Evolutionary conservation across 176 grass and related monocot genomes (phyloP), one percentile per base, ranked within the genome.

Genomic region (Avena sativa): DNA sequence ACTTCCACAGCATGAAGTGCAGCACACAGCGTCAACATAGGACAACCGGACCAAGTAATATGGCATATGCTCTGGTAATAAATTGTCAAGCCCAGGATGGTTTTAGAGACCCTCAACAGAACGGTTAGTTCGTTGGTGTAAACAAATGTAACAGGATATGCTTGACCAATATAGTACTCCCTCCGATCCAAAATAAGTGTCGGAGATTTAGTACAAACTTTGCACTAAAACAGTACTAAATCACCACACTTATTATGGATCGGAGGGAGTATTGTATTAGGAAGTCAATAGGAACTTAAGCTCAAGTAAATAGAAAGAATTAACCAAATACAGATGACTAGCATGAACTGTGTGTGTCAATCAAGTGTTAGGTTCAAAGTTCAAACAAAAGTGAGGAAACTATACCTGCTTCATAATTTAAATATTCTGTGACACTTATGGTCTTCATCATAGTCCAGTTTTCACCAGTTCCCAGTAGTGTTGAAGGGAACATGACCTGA

Each of bases 381-480:
- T 79, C 10, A 48, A 72, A 70, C 14, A 68, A 76, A 81, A 49
- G 11, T 53, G 67, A 26, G 76, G 16, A 47, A 71, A 71, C 43
- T 32, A 59, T 90, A 99, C 97, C 97, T 87, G 94, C 80, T 96
- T 99, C 97, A 79, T 99, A 99, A 71, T 99, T 99, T 36, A 99
- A 91, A 91, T 99, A 99, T 81, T 99, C 94, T 11, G 97, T 96
- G 53, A 99, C 97, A 85, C 94, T 99, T 81, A 99, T 96, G 46
- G 94, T 99, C 85, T 94, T 99, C 94, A 99, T 96, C 97, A 99
- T 99, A 47, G 97, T 99, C 97, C 97, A 99, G 25, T 87, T 90
- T 91, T 99, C 94, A 50, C 90, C 87, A 46, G 97, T 99, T 84
- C 97, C 97, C 88, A 99, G 65, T 73, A 99, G 84, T 52, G 94